Percentiles rank a stretch among this genome's conserved stretches.
Conservation (phyloP, 306 rosid species). For the Cicer yamashitae region DNA sequence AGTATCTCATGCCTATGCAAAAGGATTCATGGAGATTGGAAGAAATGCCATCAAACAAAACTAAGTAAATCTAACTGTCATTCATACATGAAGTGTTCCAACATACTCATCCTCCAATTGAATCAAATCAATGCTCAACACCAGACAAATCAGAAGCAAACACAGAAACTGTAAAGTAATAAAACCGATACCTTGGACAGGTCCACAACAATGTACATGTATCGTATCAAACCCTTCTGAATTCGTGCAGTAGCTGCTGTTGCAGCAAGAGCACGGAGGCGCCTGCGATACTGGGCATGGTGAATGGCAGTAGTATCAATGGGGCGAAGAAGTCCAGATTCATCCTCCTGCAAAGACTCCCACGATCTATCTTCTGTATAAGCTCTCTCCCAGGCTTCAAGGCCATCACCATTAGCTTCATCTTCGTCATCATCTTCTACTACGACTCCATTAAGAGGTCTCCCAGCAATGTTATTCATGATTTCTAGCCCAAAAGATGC, state of each 20-base stretch:
- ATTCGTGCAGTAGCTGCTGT: slow-evolving; percentile 72
- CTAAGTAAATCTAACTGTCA: slow-evolving; percentile 24
- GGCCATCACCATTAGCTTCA: slow-evolving; percentile 66
- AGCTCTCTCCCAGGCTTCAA: slow-evolving; percentile 89
- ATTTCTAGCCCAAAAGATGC: slow-evolving; percentile 41
- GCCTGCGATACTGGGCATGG: slow-evolving; percentile 91
- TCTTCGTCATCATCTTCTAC: slow-evolving; percentile 88
- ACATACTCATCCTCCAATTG: slow-evolving; percentile 24
- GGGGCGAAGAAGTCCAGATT: slow-evolving; percentile 95
- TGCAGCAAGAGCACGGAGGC: slow-evolving; percentile 74
- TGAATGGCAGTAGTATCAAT: slow-evolving; percentile 72
- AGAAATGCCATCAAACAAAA: slow-evolving; percentile 22
- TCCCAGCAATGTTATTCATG: slow-evolving; percentile 68
- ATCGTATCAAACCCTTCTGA: slow-evolving; percentile 96
- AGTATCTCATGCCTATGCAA: neutral
- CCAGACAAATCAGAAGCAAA: neutral
- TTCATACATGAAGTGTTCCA: slow-evolving; percentile 19
- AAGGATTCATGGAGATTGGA: slow-evolving; percentile 29
- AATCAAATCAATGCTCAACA: slow-evolving; percentile 10
- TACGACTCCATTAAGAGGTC: slow-evolving; percentile 61
- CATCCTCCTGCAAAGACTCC: slow-evolving; percentile 94
- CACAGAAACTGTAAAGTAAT: slow-evolving; percentile 15
- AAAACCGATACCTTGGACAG: slow-evolving; percentile 71
- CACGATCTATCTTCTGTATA: slow-evolving; percentile 96
- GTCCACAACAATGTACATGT: slow-evolving; percentile 74